phyloP scores from a whole-genome alignment of 306 rosid species.

The Chamaecrista fasciculata region DNA sequence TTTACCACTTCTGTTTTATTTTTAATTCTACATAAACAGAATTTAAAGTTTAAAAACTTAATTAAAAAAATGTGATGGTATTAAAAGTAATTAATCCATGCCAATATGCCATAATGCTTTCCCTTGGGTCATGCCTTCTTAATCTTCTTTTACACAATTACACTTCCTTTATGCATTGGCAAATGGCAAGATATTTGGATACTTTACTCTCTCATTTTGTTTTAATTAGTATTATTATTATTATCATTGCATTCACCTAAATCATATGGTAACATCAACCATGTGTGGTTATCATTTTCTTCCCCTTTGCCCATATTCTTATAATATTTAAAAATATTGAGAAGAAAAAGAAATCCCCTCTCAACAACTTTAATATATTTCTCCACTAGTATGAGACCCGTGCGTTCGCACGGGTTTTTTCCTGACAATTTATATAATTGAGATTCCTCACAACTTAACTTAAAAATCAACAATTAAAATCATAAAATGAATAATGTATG shows the following conservation, averaged over 20 bases:
- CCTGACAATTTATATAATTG: too few species aligned
- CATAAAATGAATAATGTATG: too few species aligned
- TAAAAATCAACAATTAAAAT: too few species aligned
- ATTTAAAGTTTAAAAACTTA: too few species aligned
- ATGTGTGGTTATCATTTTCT: conserved; percentile 45
- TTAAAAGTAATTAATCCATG: not conserved
- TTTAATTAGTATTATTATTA: too few species aligned
- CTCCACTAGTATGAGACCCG: too few species aligned
- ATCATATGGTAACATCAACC: conserved; percentile 31
- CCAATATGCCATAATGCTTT: conserved; percentile 47
- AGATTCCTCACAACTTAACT: too few species aligned
- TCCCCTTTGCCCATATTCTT: conserved; percentile 44
- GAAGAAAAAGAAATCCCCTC: conserved; percentile 47
- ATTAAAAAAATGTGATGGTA: too few species aligned
- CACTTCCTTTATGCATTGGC: conserved; percentile 71
- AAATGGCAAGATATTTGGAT: conserved; percentile 73
- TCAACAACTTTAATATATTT: conserved; percentile 55
- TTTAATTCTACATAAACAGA: too few species aligned
- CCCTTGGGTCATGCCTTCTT: conserved; percentile 45
- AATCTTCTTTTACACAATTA: conserved; percentile 38
- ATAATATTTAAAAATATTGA: conserved; percentile 24
- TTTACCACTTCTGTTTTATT: too few species aligned
- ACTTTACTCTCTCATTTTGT: not conserved
- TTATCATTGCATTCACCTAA: conserved; percentile 46
- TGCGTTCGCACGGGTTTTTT: too few species aligned